Evolutionary conservation across 2,329 filamentous ascomycete species (phyloP).

Genomic region (Teratosphaeria gauchensis): DNA sequence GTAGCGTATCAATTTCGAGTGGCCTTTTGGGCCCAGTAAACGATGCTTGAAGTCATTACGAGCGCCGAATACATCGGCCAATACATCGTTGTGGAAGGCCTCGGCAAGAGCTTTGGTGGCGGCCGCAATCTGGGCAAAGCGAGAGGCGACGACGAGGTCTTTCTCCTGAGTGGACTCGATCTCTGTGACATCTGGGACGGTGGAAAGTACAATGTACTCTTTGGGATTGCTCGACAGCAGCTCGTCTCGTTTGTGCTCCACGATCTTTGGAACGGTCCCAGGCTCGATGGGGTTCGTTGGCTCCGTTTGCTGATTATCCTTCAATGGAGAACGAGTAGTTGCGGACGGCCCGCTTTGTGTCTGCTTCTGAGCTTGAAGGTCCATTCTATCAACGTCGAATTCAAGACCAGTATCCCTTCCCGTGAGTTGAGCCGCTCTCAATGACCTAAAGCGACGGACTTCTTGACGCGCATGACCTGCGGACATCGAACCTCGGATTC

Average conservation of each 20-base stretch:
- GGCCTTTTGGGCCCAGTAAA: neutral
- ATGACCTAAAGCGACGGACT: too few species aligned
- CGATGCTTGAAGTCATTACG: neutral
- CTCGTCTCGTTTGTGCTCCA: neutral
- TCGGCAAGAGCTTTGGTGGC: neutral
- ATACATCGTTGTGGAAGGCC: neutral
- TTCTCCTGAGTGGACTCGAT: neutral
- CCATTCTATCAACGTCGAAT: neutral
- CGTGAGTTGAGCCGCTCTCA: too few species aligned
- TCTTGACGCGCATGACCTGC: too few species aligned
- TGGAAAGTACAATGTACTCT: neutral
- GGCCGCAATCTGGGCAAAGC: neutral
- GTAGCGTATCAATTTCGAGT: constrained; percentile 13
- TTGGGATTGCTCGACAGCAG: neutral
- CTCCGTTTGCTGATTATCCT: too few species aligned
- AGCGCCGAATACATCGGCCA: neutral
- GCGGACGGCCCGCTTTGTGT: too few species aligned
- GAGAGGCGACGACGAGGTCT: neutral
- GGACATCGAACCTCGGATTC: too few species aligned
- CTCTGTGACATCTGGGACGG: neutral
- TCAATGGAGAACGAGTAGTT: too few species aligned
- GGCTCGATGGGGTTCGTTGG: neutral
- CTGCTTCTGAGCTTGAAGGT: too few species aligned
- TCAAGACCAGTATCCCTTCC: neutral
- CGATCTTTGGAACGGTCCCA: neutral